Evolutionary conservation across 345 rosid genomes (phyloP).

Genomic region (Noccaea caerulescens): DNA sequence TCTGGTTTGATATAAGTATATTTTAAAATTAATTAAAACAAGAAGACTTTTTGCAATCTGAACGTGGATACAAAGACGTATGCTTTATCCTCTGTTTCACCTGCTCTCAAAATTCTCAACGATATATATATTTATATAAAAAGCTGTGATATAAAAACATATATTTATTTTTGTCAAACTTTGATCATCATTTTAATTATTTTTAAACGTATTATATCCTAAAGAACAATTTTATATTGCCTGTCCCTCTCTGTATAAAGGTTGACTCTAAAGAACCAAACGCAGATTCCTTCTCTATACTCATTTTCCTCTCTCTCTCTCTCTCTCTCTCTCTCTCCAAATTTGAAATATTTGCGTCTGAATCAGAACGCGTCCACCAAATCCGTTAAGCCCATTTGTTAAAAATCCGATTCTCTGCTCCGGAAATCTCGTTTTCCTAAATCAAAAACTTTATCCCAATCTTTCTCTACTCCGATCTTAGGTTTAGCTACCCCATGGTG

Average conservation of each 20-base stretch:
- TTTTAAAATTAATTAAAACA: background rate
- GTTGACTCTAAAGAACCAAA: conserved; percentile 42
- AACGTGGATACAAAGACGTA: conserved; percentile 28
- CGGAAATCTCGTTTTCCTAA: background rate
- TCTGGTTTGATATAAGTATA: background rate
- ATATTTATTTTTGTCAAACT: conserved; percentile 11
- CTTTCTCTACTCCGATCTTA: background rate
- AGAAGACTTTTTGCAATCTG: conserved; percentile 22
- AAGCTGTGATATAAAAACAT: background rate
- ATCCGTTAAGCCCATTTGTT: conserved; percentile 27
- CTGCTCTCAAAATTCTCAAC: conserved; percentile 23
- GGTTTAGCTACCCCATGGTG: conserved; percentile 41
- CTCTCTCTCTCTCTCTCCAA: conserved; percentile 24
- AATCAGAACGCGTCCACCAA: conserved; percentile 35
- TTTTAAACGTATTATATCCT: background rate
- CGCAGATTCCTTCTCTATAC: conserved; percentile 32
- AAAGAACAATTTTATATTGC: conserved; percentile 18
- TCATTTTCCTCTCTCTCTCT: conserved; percentile 17
- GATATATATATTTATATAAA: background rate
- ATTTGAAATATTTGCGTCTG: conserved; percentile 34
- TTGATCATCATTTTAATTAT: conserved; percentile 8
- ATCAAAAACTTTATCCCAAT: conserved; percentile 15
- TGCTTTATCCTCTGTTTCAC: conserved; percentile 31
- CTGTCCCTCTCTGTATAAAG: conserved; percentile 38
- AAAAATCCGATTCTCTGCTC: conserved; percentile 19